Evolutionary conservation across 1,139 yeast genomes (phyloP).

Genomic region (Sugiyamaella castrensis): DNA sequence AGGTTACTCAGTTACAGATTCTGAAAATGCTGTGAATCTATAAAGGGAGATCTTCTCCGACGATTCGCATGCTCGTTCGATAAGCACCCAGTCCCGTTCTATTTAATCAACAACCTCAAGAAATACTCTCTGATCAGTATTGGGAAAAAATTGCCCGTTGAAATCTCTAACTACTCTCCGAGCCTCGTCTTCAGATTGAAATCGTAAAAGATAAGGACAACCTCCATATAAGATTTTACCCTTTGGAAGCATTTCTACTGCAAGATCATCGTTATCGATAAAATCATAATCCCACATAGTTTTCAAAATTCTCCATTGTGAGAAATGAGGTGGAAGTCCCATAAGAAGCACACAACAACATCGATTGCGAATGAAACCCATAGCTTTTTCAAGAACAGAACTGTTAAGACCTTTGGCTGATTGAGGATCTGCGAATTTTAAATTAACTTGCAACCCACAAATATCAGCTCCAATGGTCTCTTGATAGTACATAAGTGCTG

Average conservation of each 20-base stretch:
- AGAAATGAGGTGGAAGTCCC: constrained; percentile 41
- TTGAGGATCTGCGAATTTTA: constrained; percentile 43
- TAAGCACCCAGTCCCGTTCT: too few species aligned
- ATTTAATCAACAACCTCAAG: constrained; percentile 41
- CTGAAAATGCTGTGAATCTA: too few species aligned
- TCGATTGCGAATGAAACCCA: constrained; percentile 27
- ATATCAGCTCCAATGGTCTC: constrained; percentile 50
- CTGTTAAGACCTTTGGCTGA: constrained; percentile 30
- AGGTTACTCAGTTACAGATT: too few species aligned
- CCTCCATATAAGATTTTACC: constrained; percentile 34
- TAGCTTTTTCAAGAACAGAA: constrained; percentile 31
- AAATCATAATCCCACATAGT: constrained; percentile 46
- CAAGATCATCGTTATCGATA: constrained; percentile 34
- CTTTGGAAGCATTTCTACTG: constrained; percentile 35
- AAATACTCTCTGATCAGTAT: constrained; percentile 36
- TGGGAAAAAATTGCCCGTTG: constrained; percentile 48
- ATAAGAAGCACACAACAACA: constrained; percentile 37
- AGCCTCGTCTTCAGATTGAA: constrained; percentile 50
- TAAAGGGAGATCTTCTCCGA: too few species aligned
- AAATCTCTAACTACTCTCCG: constrained; percentile 51
- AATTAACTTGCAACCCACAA: constrained; percentile 49
- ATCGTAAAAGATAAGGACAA: constrained; percentile 46
- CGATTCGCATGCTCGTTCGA: too few species aligned
- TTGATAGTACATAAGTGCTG: constrained; percentile 50
- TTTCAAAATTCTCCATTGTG: constrained; percentile 32